Conservation (phyloP, 2,329 filamentous ascomycete species). For the Pseudogymnoascus sp. region DNA sequence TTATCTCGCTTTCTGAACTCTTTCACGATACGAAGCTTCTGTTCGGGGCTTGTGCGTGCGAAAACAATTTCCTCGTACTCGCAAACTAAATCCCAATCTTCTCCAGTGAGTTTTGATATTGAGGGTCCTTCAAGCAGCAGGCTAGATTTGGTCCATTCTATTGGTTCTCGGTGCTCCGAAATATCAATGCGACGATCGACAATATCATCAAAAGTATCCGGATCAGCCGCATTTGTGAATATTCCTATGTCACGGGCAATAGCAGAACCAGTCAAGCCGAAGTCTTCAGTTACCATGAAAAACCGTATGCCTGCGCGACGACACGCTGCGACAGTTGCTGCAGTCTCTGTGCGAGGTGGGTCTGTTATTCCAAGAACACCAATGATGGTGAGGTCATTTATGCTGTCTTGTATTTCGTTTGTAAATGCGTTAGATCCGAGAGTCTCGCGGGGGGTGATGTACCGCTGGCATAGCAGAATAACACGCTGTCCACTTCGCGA, state of each 20-base stretch:
- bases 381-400: conserved; percentile 39
- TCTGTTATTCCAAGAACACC: conserved; percentile 48
- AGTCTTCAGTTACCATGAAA: conserved; percentile 74
- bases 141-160: conserved; percentile 10
- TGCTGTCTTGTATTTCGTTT: conserved; percentile 38
- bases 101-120: conserved; percentile 22
- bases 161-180: neutral
- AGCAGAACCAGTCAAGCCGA: conserved; percentile 64
- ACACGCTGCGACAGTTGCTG: conserved; percentile 49
- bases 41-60: conserved; percentile 36
- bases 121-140: conserved; percentile 18
- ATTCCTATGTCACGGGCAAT: conserved; percentile 67
- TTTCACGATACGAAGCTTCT: conserved; percentile 37
- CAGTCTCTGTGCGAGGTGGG: conserved; percentile 50
- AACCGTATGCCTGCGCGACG: conserved; percentile 63
- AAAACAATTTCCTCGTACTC: conserved; percentile 45
- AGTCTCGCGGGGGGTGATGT: conserved; percentile 22
- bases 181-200: neutral
- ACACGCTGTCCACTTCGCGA: conserved; percentile 39
- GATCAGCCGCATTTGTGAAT: conserved; percentile 37
- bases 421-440: conserved; percentile 41
- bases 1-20: conserved; percentile 32
- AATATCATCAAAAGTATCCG: conserved; percentile 35
- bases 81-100: conserved; percentile 41
- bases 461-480: conserved; percentile 37